Evolutionary conservation across 1,139 yeast species (phyloP).

Genomic region (Pichia sp.): DNA sequence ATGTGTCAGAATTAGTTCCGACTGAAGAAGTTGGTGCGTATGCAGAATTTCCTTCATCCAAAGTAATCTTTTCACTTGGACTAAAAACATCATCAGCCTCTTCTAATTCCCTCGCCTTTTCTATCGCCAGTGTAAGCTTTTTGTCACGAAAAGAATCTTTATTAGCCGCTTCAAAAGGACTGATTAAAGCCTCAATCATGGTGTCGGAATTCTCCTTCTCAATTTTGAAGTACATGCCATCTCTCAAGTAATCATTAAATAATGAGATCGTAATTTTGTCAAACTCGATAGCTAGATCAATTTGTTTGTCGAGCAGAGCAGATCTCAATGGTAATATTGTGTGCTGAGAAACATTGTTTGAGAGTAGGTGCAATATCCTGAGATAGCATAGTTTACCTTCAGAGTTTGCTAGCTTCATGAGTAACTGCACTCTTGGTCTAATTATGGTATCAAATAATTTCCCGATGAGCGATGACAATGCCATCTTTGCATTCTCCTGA

Average conservation of each 20-base stretch:
- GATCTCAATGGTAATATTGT: slow-evolving; percentile 57
- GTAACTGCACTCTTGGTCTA: slow-evolving; percentile 56
- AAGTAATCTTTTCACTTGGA: background rate
- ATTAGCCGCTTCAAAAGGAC: slow-evolving; percentile 44
- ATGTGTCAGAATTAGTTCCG: background rate
- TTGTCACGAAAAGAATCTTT: slow-evolving; percentile 45
- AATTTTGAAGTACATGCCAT: slow-evolving; percentile 59
- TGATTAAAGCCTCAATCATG: slow-evolving; percentile 43
- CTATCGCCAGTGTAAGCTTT: slow-evolving; percentile 36
- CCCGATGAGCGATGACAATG: slow-evolving; percentile 63
- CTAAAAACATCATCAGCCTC: background rate
- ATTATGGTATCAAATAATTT: slow-evolving; percentile 74
- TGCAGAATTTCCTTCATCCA: background rate
- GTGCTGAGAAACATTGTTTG: slow-evolving; percentile 53
- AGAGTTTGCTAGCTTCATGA: slow-evolving; percentile 58
- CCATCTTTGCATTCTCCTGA: slow-evolving; percentile 55
- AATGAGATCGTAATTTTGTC: slow-evolving; percentile 70
- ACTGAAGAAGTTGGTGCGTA: background rate
- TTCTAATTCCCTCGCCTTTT: slow-evolving; percentile 13
- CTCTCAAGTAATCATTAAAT: slow-evolving; percentile 64
- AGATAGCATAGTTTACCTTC: slow-evolving; percentile 69
- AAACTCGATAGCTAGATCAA: slow-evolving; percentile 45
- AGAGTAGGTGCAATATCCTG: slow-evolving; percentile 63
- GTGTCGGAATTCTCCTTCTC: slow-evolving; percentile 71
- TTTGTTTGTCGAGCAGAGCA: slow-evolving; percentile 35